These are phyloP conservation scores for Pyrenophora teres DNA, from an alignment of 2,329 filamentous ascomycete genomes.

Conservation along the genomic window DNA sequence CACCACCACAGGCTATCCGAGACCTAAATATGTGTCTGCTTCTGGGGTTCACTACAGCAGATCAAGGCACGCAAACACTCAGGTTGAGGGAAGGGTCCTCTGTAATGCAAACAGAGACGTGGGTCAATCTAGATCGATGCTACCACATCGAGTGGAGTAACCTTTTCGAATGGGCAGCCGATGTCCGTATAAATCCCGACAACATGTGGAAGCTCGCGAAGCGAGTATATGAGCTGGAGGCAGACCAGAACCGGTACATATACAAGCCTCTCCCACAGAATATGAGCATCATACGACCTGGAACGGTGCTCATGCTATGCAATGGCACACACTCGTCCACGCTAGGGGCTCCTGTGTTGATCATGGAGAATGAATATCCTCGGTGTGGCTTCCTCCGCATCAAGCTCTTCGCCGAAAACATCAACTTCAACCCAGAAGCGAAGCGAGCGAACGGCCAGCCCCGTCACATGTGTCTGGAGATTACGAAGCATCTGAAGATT, in stretches of 20 bases:
- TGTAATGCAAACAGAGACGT: constrained; percentile 19
- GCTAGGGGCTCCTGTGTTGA: constrained; percentile 21
- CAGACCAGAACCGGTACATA: constrained; percentile 27
- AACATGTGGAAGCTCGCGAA: constrained; percentile 17
- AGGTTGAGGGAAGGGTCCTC: constrained; percentile 12
- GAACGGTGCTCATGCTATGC: constrained; percentile 23
- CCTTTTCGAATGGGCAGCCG: constrained; percentile 11
- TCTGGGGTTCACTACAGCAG: constrained; percentile 5
- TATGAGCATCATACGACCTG: constrained; percentile 10
- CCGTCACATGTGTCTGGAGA: constrained; percentile 10
- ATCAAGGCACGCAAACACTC: constrained; percentile 11
- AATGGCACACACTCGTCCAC: constrained; percentile 16
- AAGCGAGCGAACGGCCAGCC: neutral
- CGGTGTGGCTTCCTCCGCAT: constrained; percentile 20
- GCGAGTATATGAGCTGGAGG: constrained; percentile 20
- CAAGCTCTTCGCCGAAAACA: constrained; percentile 16
- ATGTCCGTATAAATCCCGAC: constrained; percentile 11
- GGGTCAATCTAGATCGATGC: constrained; percentile 25
- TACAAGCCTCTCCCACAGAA: constrained; percentile 25
- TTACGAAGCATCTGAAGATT: constrained; percentile 2
- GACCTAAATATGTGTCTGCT: constrained; percentile 21
- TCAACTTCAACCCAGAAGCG: constrained; percentile 10
- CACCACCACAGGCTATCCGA: constrained; percentile 15
- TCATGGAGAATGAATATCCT: constrained; percentile 18
- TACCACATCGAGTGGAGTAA: constrained; percentile 22